Evolutionary conservation across 78 protist genomes (phyloP), one percentile per base, ranked within the genome.

Genomic region (Salpingoeca rosetta): DNA sequence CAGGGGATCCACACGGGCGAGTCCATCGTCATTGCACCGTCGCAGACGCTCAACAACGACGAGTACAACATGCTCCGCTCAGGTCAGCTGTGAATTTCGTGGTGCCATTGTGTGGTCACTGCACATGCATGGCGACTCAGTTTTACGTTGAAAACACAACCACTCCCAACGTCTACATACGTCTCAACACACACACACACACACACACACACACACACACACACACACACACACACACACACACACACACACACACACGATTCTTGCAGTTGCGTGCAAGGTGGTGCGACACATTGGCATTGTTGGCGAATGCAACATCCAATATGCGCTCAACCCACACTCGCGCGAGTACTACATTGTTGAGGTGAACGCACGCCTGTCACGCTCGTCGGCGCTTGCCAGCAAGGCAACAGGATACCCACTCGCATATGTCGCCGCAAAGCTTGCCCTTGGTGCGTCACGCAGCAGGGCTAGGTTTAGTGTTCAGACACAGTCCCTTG

Each of bases 1-100:
- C n/a, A n/a, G n/a, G n/a, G 99, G 43, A 93, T 97, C 88, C 99
- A 97, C 93, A 97, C 99, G 40, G 99, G 99, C 85, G 99, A 97
- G 72, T 93, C 96, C 41, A 97, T 97, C 79, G 99, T 97, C 44
- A 96, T 96, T 74, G 98, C 98, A 2, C 99, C 99, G 72, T 94
- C 98, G 40, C 98, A 95, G 44, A 65, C 97, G 35, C 93, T 97
- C 43, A 79, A 94, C 75, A 92, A 97, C 89, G 42, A 85, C 56
- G 99, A 97, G 84, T 96, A 96, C 93, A 93, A 94, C 93, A 92
- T 92, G 96, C 94, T 97, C 26, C 96, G 99, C 73, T 80, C 89
- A n/a, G n/a, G n/a, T n/a, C n/a, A n/a, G n/a, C n/a, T n/a, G n/a
- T n/a, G n/a, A n/a, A n/a, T n/a, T n/a, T n/a, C n/a, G n/a, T n/a